These are phyloP conservation scores for Hura crepitans DNA, from an alignment of 441 rosid genomes.

Conservation along the genomic window DNA sequence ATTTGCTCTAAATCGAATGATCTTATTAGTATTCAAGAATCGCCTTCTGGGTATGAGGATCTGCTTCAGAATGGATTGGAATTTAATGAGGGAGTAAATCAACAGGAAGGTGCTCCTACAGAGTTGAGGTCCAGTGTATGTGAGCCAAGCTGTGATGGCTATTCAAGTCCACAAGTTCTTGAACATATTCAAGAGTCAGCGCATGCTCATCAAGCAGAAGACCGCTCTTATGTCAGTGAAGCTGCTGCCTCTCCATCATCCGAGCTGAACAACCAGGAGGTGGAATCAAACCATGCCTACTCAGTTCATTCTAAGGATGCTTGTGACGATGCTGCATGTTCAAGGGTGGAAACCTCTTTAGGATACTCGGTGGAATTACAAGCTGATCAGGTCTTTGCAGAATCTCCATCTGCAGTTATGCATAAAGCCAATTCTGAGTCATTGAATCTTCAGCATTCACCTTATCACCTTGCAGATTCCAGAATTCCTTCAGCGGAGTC, in stretches of 20 bases:
- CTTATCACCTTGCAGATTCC: slow-evolving; percentile 16
- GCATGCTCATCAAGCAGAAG: slow-evolving; percentile 17
- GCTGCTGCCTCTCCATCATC: slow-evolving; percentile 22
- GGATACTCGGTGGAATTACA: slow-evolving; percentile 31
- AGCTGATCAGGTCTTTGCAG: slow-evolving; percentile 23
- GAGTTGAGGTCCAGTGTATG: slow-evolving; percentile 25
- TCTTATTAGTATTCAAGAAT: slow-evolving; percentile 26
- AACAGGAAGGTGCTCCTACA: slow-evolving; percentile 33
- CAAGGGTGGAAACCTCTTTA: slow-evolving; percentile 24
- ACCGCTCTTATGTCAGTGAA: slow-evolving; percentile 12
- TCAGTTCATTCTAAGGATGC: slow-evolving; percentile 23
- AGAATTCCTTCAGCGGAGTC: slow-evolving; percentile 9
- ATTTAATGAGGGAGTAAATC: slow-evolving; percentile 24
- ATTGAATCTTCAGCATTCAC: slow-evolving; percentile 11
- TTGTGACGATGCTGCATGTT: slow-evolving; percentile 27
- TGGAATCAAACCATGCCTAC: slow-evolving; percentile 30
- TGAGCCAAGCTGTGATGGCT: slow-evolving; percentile 21
- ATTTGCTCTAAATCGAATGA: slow-evolving; percentile 31
- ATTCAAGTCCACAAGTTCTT: slow-evolving; percentile 22
- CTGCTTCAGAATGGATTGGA: slow-evolving; percentile 33
- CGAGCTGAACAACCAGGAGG: slow-evolving; percentile 29
- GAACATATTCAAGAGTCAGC: slow-evolving; percentile 23
- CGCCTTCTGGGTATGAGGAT: slow-evolving; percentile 28
- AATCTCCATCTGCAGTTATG: not conserved
- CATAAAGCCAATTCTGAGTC: slow-evolving; percentile 5